These are phyloP conservation scores for Trypanosoma scelopori DNA, from an alignment of 208 protist species.

Conservation along the genomic window DNA sequence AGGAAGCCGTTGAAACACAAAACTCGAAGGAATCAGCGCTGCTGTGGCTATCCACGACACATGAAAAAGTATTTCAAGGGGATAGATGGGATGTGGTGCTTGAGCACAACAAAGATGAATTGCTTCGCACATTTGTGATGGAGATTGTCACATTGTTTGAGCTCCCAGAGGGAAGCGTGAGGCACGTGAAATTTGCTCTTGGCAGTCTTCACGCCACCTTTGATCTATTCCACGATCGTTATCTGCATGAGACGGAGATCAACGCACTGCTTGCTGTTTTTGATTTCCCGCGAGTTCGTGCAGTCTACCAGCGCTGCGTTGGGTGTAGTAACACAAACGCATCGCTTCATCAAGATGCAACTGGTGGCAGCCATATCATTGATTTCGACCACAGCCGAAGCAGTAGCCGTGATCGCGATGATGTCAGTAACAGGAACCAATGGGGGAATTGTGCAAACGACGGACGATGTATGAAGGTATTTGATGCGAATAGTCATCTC, in stretches of 20 bases:
- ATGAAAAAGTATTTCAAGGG: conserved; percentile 44
- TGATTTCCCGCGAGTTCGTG: conserved; percentile 37
- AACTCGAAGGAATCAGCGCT: background rate
- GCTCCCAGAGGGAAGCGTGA: conserved; percentile 34
- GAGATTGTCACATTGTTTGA: conserved; percentile 42
- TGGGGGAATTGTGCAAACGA: too few relatives aligned
- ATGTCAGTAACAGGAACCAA: background rate
- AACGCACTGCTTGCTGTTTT: conserved; percentile 35
- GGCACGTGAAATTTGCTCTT: conserved; percentile 27
- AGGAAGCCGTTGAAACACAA: background rate
- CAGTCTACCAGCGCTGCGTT: conserved; percentile 29
- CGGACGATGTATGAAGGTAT: background rate
- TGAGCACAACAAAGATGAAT: conserved; percentile 23
- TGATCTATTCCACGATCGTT: conserved; percentile 38
- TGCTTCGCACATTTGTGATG: conserved; percentile 35
- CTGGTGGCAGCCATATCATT: background rate
- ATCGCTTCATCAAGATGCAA: background rate
- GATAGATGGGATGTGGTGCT: conserved; percentile 43
- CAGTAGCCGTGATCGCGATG: background rate
- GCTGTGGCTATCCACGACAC: conserved; percentile 23
- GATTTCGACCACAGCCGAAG: background rate
- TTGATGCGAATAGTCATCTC: background rate
- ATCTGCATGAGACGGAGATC: conserved; percentile 34
- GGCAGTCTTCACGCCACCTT: conserved; percentile 38
- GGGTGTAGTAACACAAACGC: background rate